Conservation (phyloP, 139 green algal genomes). For the Tetradesmus lagerheimii region DNA sequence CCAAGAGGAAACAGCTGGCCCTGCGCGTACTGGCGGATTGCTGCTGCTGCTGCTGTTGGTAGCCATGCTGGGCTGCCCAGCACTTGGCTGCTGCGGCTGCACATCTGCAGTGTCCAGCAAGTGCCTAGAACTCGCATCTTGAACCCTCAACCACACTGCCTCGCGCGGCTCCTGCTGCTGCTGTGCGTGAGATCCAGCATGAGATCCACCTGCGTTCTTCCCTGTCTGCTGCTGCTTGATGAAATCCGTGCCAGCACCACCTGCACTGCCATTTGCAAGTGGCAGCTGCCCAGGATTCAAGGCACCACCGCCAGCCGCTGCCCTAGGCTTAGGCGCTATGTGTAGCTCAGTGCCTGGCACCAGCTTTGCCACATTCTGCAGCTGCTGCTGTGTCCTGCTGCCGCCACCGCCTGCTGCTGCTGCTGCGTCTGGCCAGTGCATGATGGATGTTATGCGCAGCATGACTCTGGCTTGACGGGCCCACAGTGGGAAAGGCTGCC, state of each 20-base stretch:
- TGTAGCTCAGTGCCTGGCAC: conserved; percentile 74
- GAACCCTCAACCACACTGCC: conserved; percentile 35
- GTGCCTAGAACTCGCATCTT: background rate
- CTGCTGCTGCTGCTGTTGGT: conserved; percentile 12
- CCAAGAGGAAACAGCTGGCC: conserved; percentile 8
- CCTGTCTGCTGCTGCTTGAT: conserved; percentile 10
- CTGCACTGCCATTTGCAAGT: background rate
- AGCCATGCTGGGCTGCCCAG: background rate
- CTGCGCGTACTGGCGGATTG: background rate
- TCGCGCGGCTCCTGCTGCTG: conserved; percentile 42
- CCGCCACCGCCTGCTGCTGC: conserved; percentile 17
- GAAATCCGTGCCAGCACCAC: background rate
- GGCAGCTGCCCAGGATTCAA: conserved; percentile 10
- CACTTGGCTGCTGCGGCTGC: background rate
- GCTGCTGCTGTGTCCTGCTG: conserved; percentile 14
- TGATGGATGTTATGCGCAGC: conserved; percentile 37
- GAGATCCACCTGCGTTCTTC: background rate
- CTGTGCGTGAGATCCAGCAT: background rate
- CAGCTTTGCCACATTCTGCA: conserved; percentile 67
- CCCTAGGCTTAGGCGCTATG: conserved; percentile 77
- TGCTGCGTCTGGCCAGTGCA: conserved; percentile 5
- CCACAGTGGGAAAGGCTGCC: conserved; percentile 81
- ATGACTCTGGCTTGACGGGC: conserved; percentile 53
- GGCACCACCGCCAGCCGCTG: background rate
- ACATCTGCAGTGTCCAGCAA: conserved; percentile 14